Evolutionary conservation across 1,139 yeast species (phyloP).

Genomic region (Hemisphaericaspora xylofermentans): DNA sequence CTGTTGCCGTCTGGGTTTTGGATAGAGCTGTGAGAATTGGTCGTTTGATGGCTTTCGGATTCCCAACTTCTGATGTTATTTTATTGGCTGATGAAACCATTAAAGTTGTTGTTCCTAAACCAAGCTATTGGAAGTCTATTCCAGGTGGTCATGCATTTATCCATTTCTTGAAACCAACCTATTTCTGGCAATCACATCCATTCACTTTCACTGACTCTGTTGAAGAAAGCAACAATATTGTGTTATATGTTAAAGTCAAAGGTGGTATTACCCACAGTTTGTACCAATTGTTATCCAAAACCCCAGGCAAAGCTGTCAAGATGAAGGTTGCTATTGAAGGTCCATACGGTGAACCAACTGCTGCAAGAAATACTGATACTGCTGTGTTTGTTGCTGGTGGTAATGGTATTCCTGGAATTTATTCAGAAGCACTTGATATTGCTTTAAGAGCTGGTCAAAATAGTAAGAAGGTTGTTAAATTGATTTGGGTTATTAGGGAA

Average conservation of each 20-base stretch:
- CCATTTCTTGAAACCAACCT: slow-evolving; percentile 37
- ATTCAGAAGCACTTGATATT: slow-evolving; percentile 32
- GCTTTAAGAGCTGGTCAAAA: slow-evolving; percentile 29
- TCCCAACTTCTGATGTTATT: slow-evolving; percentile 34
- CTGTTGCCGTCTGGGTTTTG: slow-evolving; percentile 43
- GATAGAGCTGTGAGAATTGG: slow-evolving; percentile 40
- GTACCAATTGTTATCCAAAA: slow-evolving; percentile 27
- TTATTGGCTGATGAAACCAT: slow-evolving; percentile 41
- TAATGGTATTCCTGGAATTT: slow-evolving; percentile 45
- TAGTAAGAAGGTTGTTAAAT: slow-evolving; percentile 23
- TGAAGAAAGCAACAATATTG: slow-evolving; percentile 23
- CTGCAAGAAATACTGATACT: slow-evolving; percentile 29
- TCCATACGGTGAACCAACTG: slow-evolving; percentile 37
- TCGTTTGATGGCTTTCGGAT: slow-evolving; percentile 37
- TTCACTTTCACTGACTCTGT: slow-evolving; percentile 33
- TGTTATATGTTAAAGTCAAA: slow-evolving; percentile 33
- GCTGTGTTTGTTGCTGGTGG: slow-evolving; percentile 44
- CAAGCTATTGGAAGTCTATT: slow-evolving; percentile 38
- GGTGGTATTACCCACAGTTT: slow-evolving; percentile 41
- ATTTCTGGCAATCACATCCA: slow-evolving; percentile 47
- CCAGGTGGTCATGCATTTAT: slow-evolving; percentile 57
- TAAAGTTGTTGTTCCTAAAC: slow-evolving; percentile 40
- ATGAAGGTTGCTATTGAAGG: slow-evolving; percentile 41
- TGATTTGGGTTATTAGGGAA: slow-evolving; percentile 38
- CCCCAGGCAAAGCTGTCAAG: slow-evolving; percentile 26